Conservation (phyloP, 1,284 basidiomycete genomes). For the Wallemia hederae region DNA sequence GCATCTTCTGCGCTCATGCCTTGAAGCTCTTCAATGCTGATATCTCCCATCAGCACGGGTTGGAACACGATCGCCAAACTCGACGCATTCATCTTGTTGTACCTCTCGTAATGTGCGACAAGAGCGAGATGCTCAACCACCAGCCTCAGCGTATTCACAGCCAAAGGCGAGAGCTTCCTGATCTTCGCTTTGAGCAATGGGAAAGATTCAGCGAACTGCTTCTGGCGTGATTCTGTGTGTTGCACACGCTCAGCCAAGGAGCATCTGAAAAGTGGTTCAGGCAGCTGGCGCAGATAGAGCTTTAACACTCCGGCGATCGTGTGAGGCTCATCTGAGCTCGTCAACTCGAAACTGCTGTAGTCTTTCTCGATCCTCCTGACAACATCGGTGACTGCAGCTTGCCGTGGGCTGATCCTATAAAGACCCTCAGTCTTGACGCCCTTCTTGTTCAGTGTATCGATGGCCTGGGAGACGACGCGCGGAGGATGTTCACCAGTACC, state of each 20-base stretch:
- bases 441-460: constrained; percentile 50
- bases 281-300: constrained; percentile 68
- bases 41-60: background rate
- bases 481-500: constrained; percentile 37
- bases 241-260: constrained; percentile 53
- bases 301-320: constrained; percentile 76
- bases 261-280: constrained; percentile 72
- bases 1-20: background rate
- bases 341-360: background rate
- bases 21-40: background rate
- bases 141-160: constrained; percentile 61
- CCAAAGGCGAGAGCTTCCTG: constrained; percentile 49
- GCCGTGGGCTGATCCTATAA: constrained; percentile 31
- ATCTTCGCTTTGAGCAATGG: constrained; percentile 46
- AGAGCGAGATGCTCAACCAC: constrained; percentile 57
- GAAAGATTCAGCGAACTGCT: constrained; percentile 38
- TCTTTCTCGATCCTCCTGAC: background rate
- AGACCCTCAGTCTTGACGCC: constrained; percentile 55
- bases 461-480: constrained; percentile 53
- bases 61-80: constrained; percentile 1
- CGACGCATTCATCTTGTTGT: background rate
- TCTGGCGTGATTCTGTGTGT: constrained; percentile 45
- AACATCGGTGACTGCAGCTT: constrained; percentile 53
- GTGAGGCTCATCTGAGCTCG: constrained; percentile 39
- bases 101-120: background rate